A percentile compares a stretch with the other conserved stretches of the same genome.
Conservation (phyloP, 2,329 filamentous ascomycete species). For the Ceratocystis alfenasii region DNA sequence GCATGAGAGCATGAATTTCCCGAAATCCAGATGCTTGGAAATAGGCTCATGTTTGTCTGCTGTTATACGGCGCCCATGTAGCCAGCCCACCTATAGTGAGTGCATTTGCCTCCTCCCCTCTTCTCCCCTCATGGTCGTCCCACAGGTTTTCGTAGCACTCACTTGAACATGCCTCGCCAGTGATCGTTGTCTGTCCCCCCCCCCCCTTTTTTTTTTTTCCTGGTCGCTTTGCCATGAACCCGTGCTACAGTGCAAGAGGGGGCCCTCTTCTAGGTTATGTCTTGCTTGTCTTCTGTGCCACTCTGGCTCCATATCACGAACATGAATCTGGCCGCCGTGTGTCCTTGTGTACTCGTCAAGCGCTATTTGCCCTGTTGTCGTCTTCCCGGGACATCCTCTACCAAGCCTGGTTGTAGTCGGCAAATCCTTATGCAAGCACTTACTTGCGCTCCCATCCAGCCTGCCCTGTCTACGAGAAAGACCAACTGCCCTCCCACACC, state of each 20-base stretch:
- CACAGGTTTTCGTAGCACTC: background rate
- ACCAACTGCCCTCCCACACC: background rate
- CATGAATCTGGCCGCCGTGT: background rate
- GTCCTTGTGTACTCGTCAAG: background rate
- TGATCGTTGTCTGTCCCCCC: background rate
- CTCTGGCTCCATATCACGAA: background rate
- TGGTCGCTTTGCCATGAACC: background rate
- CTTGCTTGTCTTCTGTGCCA: background rate
- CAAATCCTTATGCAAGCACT: slow-evolving; percentile 22
- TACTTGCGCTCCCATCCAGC: background rate
- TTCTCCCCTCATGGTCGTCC: background rate
- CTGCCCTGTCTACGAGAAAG: background rate
- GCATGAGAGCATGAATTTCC: slow-evolving; percentile 8
- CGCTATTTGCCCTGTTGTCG: background rate
- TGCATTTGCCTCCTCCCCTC: background rate
- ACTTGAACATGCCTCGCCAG: too few species aligned
- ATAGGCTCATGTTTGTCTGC: background rate
- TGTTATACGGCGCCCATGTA: background rate
- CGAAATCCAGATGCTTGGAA: slow-evolving; percentile 6
- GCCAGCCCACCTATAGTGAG: background rate
- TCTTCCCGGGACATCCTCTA: background rate
- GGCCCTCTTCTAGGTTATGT: background rate
- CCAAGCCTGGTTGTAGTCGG: slow-evolving; percentile 12
- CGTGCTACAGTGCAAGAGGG: background rate
- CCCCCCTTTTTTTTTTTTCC: background rate